phyloP scores from a whole-genome alignment of 768 basidiomycete species.

The Termitomyces sp. region DNA sequence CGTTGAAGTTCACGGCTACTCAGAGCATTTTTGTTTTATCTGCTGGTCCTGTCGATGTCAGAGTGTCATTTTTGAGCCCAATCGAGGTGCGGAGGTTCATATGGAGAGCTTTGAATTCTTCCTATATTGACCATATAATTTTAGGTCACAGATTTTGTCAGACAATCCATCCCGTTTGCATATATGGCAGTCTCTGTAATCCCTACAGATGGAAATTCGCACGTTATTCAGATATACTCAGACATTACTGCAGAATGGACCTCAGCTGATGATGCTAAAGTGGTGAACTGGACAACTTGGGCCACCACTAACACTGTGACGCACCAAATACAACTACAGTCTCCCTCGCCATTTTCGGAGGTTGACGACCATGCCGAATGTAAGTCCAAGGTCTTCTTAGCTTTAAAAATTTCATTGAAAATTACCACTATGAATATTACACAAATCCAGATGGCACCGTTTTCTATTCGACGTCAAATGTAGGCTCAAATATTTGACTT shows the following conservation, averaged over 20 bases:
- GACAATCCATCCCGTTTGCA: slow-evolving; percentile 58
- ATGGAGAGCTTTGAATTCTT: background rate
- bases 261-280: slow-evolving; percentile 8
- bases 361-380: slow-evolving; percentile 54
- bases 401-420: background rate
- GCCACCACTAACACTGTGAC: slow-evolving; percentile 2
- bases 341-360: slow-evolving; percentile 7
- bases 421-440: slow-evolving; percentile 6
- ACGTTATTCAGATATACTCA: slow-evolving; percentile 50
- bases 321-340: slow-evolving; percentile 10
- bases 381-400: background rate
- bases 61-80: slow-evolving; percentile 59
- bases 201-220: slow-evolving; percentile 43
- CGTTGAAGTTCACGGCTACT: slow-evolving; percentile 57
- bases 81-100: slow-evolving; percentile 42
- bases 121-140: background rate
- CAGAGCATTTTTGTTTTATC: slow-evolving; percentile 59
- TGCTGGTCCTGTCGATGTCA: slow-evolving; percentile 60
- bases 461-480: slow-evolving; percentile 52
- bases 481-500: slow-evolving; percentile 18
- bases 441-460: slow-evolving; percentile 52
- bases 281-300: slow-evolving; percentile 51
- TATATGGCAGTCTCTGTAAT: slow-evolving; percentile 47
- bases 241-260: slow-evolving; percentile 50
- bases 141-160: slow-evolving; percentile 55